Percentiles rank a stretch among this genome's conserved stretches.
phyloP scores from a whole-genome alignment of 495 filamentous ascomycete species.

The Evansstolkia leycettana region DNA sequence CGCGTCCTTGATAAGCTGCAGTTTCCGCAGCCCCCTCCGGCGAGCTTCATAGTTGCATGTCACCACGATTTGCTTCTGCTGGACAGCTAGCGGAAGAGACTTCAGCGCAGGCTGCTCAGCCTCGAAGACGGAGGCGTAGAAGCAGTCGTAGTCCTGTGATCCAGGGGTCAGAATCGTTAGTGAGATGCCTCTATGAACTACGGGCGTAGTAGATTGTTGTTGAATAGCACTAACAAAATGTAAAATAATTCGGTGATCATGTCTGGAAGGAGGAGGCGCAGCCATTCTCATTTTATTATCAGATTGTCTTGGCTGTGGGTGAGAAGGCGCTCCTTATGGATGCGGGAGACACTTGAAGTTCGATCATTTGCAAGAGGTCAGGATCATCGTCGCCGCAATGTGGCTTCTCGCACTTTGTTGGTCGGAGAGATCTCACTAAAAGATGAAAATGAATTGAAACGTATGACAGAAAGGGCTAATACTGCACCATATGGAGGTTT shows the following conservation, averaged over 20 bases:
- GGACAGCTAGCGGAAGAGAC: slow-evolving; percentile 57
- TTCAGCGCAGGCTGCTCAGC: slow-evolving; percentile 63
- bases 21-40: slow-evolving; percentile 61
- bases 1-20: slow-evolving; percentile 73
- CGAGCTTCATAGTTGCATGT: slow-evolving; percentile 94
- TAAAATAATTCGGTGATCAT: slow-evolving; percentile 60
- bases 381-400: too few species aligned
- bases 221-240: slow-evolving; percentile 55
- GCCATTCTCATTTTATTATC: slow-evolving; percentile 13
- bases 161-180: slow-evolving; percentile 7
- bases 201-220: slow-evolving; percentile 7
- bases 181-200: not conserved
- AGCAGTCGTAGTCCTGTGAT: slow-evolving; percentile 75
- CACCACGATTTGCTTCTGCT: slow-evolving; percentile 83
- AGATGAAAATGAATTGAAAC: too few species aligned
- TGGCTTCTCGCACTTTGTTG: too few species aligned
- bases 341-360: too few species aligned
- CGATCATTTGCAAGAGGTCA: too few species aligned
- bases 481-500: too few species aligned
- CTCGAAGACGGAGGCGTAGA: slow-evolving; percentile 87
- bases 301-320: too few species aligned
- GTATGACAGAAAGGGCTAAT: too few species aligned
- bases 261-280: slow-evolving; percentile 34
- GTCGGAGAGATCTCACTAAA: too few species aligned
- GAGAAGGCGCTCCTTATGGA: too few species aligned